phyloP scores from a whole-genome alignment of 352 stramenopile genomes.

The Pythium grandisporangium region DNA sequence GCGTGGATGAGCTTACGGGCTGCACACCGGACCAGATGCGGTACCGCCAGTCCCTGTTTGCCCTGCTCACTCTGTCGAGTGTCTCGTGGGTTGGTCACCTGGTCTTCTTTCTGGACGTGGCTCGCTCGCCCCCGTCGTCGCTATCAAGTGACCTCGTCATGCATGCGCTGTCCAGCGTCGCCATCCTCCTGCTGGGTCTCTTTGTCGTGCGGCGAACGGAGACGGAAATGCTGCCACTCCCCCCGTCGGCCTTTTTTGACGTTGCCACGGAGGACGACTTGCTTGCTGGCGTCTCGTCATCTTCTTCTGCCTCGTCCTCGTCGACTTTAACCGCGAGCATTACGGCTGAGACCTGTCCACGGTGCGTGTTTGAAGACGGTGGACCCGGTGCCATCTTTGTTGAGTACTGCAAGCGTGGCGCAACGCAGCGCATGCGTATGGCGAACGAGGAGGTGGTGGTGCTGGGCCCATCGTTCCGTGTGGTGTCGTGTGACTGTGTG shows the following conservation, averaged over 20 bases:
- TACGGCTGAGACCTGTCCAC: conserved; percentile 69
- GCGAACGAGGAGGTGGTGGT: conserved; percentile 43
- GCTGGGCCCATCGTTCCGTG: conserved; percentile 70
- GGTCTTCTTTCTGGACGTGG: conserved; percentile 39
- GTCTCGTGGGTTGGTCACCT: conserved; percentile 62
- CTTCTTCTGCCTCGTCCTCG: too few relatives aligned
- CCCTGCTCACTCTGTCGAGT: conserved; percentile 35
- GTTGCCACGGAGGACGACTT: conserved; percentile 35
- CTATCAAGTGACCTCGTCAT: conserved; percentile 36
- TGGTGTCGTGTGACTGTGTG: conserved; percentile 80
- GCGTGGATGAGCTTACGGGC: conserved; percentile 14
- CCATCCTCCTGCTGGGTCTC: conserved; percentile 24
- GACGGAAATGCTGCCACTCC: conserved; percentile 52
- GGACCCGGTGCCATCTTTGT: conserved; percentile 62
- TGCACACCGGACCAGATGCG: conserved; percentile 57
- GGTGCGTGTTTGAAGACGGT: conserved; percentile 76
- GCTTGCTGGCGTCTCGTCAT: conserved; percentile 20
- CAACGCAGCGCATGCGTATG: conserved; percentile 31
- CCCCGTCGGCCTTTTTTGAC: conserved; percentile 69
- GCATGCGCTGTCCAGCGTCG: conserved; percentile 26
- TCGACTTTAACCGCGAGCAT: too few relatives aligned
- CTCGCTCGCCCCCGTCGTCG: conserved; percentile 21
- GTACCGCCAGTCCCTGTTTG: conserved; percentile 51
- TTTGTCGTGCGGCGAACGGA: conserved; percentile 41
- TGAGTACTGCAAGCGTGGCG: conserved; percentile 36